Evolutionary conservation across 2,329 filamentous ascomycete species (phyloP), one percentile per base, ranked within the genome.

Genomic region (Huntiella moniliformis): DNA sequence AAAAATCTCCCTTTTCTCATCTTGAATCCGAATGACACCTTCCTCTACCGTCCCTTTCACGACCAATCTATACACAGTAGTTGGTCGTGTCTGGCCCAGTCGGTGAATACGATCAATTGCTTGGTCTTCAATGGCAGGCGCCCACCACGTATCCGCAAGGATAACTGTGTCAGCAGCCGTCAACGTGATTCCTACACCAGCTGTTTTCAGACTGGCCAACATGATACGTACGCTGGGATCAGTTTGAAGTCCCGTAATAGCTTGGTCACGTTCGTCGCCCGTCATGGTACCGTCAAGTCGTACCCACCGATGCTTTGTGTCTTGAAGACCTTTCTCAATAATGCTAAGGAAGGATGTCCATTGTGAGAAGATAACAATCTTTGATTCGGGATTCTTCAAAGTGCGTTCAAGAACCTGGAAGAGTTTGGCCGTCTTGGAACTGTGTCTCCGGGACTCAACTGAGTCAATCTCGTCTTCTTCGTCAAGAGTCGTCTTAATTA

Each of bases 61-160:
- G 1, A 94, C 74, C 7, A 94, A 65, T 40, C 85, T 68, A 67
- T 84, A 91, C 1, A 93, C 78, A 1, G 75, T 86, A 0, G 80
- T 86, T 50, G 78, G 71, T 34, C 81, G 72, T 52, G 71, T 87
- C 63, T 94, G 87, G 0, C 86, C 86, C 0, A 94, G 67, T 0
- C 86, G 72, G 57, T 94, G 83, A 5, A 94, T 85, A 4, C 86
- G 79, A 57, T 94, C 86, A 2, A 93, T 71, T 3, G 87, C 87
- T 58, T 94, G 86, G 53, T 93, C 85, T 60, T 94, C 86, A 46
- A 94, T 91, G 1, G 85, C 85, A 0, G 86, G 86, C 1, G 86
- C 85, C 82, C 86, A 94, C 86, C 84, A 94, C 49, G 74, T 82
- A 59, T 94, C 86, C 0, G 76, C 74, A 15, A 94, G 67, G 39